Evolutionary conservation across 208 protist species (phyloP), one percentile per base, ranked within the genome.

Genomic region (Crithidia mellificae): DNA sequence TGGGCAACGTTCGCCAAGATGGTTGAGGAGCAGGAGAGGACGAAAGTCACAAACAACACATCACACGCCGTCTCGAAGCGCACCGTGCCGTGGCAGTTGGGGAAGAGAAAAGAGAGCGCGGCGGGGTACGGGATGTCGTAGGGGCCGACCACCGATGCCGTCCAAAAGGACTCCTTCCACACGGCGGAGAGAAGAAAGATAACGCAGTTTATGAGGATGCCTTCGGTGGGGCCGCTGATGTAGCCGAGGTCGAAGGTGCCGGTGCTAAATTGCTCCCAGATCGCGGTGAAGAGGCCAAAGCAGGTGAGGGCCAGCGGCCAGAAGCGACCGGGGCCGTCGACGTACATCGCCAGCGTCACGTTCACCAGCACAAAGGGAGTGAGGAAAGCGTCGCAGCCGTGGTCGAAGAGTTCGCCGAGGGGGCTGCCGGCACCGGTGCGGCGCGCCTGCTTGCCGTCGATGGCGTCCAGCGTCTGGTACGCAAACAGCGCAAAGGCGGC

Each of bases 381-480:
- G 17, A 94, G 67, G 20, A 97, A 81, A 32, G 90, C 90, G 72
- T 98, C 95, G 71, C 90, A 97, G 63, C 97, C 97, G 85, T 99
- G 97, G 65, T 99, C 97, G 67, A 98, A 98, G 12, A 98, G 74
- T 65, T 98, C 94, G 24, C 97, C 97, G 3, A 99, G 80, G 2
- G 97, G 95, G 32, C 92, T 96, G 20, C 80, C 81, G 2, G 88
- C 81, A 27, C 86, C 81, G 11, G 96, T 98, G 56, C 96, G 79
- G 8, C 94, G 86, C 0, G 97, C 97, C 72, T 99, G 97, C 71
- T 98, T 98, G 22, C 97, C 97, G 69, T 99, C 97, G 29, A 98
- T 87, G 20, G 97, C 96, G 63, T 99, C 97, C 49, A 98, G 68
- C 17, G 97, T 98, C 79, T 98, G 92, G 64, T 97, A 97, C 14